Evolutionary conservation across 2,329 filamentous ascomycete species (phyloP).

Genomic region (Celoporthe dispersa): DNA sequence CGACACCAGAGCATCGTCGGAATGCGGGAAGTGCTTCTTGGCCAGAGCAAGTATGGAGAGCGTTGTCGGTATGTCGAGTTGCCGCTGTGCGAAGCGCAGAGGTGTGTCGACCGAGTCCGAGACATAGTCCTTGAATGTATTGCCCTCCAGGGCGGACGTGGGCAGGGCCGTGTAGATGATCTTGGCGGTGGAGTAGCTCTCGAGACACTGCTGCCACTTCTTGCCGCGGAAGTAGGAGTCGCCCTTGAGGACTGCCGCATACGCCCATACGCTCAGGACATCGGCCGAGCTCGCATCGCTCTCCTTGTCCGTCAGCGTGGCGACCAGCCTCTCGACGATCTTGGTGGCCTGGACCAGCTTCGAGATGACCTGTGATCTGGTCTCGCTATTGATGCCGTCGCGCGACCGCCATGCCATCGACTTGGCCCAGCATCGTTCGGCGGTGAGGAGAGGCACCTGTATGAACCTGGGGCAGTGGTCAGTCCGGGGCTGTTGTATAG

Average conservation of each 20-base stretch:
- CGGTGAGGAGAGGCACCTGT: constrained; percentile 78
- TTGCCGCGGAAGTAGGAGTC: constrained; percentile 85
- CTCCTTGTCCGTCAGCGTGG: constrained; percentile 66
- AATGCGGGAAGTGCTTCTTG: constrained; percentile 74
- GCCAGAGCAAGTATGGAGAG: constrained; percentile 80
- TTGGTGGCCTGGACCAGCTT: constrained; percentile 79
- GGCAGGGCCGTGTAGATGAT: constrained; percentile 82
- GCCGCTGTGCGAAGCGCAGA: constrained; percentile 92
- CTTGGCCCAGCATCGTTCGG: constrained; percentile 86
- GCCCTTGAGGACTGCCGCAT: constrained; percentile 76
- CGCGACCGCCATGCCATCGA: constrained; percentile 92
- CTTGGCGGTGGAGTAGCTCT: constrained; percentile 74
- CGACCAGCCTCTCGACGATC: constrained; percentile 69
- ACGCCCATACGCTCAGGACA: constrained; percentile 84
- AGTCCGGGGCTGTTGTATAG: neutral
- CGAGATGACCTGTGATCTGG: constrained; percentile 86
- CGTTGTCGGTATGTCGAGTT: constrained; percentile 84
- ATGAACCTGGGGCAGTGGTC: constrained; percentile 62
- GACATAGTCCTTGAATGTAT: constrained; percentile 84
- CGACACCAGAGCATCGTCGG: constrained; percentile 64
- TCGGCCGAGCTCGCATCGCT: constrained; percentile 72
- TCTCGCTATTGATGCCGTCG: constrained; percentile 79
- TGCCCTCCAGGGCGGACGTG: constrained; percentile 63
- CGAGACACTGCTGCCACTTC: constrained; percentile 79
- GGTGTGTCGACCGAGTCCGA: constrained; percentile 88